These are phyloP conservation scores for Aphanomyces euteiches DNA, from an alignment of 352 stramenopile genomes.

Conservation along the genomic window DNA sequence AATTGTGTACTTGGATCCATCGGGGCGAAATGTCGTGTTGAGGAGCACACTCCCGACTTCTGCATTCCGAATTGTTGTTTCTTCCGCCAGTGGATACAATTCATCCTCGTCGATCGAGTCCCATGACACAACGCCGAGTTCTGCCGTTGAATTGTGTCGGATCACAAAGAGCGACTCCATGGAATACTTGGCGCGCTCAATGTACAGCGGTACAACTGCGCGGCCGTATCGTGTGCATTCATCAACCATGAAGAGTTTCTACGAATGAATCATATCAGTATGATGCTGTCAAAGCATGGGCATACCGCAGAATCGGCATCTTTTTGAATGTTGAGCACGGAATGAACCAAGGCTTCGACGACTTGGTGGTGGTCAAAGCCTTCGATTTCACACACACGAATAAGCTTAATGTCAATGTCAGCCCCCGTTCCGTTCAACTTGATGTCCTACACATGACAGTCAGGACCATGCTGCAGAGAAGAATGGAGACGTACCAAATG, in stretches of 20 bases:
- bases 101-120: constrained; percentile 66
- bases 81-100: constrained; percentile 54
- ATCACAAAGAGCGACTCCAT: constrained; percentile 78
- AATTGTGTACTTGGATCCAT: constrained; percentile 41
- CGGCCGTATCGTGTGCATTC: constrained; percentile 74
- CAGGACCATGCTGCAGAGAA: background rate
- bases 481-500: constrained; percentile 46
- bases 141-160: constrained; percentile 47
- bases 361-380: constrained; percentile 66
- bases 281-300: background rate
- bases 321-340: constrained; percentile 71
- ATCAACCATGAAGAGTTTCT: constrained; percentile 69
- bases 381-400: constrained; percentile 54
- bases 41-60: constrained; percentile 52
- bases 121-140: constrained; percentile 64
- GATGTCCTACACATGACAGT: constrained; percentile 43
- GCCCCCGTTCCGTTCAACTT: constrained; percentile 78
- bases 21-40: constrained; percentile 67
- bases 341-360: constrained; percentile 65
- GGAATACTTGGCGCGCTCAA: constrained; percentile 56
- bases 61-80: constrained; percentile 63
- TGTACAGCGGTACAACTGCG: constrained; percentile 61
- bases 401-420: constrained; percentile 77
- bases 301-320: constrained; percentile 38
- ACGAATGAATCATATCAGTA: background rate